Evolutionary conservation across 1,139 yeast genomes (phyloP).

Genomic region (Kluyveromyces sp.): DNA sequence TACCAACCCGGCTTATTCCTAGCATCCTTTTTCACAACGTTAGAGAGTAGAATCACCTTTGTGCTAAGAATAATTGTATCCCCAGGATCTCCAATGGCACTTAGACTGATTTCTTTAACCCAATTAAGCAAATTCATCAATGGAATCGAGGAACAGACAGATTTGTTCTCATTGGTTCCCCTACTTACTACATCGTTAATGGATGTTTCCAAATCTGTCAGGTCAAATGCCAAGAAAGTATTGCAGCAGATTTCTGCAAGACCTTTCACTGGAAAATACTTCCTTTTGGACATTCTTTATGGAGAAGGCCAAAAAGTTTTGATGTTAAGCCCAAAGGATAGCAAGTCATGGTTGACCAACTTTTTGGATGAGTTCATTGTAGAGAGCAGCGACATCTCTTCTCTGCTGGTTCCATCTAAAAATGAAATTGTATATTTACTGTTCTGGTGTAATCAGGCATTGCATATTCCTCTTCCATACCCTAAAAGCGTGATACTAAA

Average conservation of each 20-base stretch:
- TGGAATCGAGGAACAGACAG: conserved; percentile 33
- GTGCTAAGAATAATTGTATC: conserved; percentile 51
- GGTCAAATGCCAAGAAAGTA: conserved; percentile 33
- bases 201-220: conserved; percentile 37
- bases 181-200: conserved; percentile 36
- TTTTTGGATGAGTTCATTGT: conserved; percentile 41
- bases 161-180: conserved; percentile 41
- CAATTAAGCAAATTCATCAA: conserved; percentile 36
- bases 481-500: conserved; percentile 39
- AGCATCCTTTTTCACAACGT: conserved; percentile 31
- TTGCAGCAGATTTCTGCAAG: conserved; percentile 33
- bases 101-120: conserved; percentile 44
- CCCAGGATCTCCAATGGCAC: conserved; percentile 49
- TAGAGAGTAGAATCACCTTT: conserved; percentile 46
- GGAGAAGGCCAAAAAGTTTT: conserved; percentile 45
- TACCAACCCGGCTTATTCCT: conserved; percentile 33
- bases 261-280: conserved; percentile 37
- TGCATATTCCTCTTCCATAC: conserved; percentile 38
- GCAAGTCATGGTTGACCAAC: conserved; percentile 41
- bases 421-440: conserved; percentile 39
- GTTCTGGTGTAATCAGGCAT: conserved; percentile 46
- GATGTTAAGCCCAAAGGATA: conserved; percentile 62
- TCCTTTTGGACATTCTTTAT: conserved; percentile 39
- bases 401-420: conserved; percentile 38
- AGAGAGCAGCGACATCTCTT: conserved; percentile 40